Conservation (phyloP, 2,329 filamentous ascomycete genomes). For the Ceratocystis variospora region DNA sequence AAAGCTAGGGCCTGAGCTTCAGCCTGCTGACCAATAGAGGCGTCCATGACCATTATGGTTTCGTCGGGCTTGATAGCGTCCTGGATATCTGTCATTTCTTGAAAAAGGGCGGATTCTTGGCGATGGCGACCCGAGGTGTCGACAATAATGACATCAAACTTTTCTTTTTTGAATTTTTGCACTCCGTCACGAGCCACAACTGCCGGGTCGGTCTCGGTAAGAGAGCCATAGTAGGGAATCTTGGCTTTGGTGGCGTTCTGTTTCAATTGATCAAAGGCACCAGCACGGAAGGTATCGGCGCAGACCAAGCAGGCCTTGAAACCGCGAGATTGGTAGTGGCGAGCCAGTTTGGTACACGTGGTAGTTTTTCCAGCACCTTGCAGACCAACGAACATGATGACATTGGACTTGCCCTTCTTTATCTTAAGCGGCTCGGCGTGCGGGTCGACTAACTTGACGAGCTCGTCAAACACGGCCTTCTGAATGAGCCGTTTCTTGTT, state of each 20-base stretch:
- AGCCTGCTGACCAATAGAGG: constrained; percentile 90
- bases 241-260: constrained; percentile 98
- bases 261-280: constrained; percentile 96
- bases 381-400: constrained; percentile 98
- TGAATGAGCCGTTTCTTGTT: constrained; percentile 99
- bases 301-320: constrained; percentile 91
- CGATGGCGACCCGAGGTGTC: constrained; percentile 92
- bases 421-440: constrained; percentile 92
- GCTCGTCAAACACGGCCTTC: constrained; percentile 92
- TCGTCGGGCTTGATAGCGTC: constrained; percentile 74
- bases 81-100: constrained; percentile 97
- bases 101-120: constrained; percentile 88
- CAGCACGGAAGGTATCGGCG: constrained; percentile 95
- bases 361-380: constrained; percentile 98
- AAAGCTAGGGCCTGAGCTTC: constrained; percentile 92
- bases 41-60: constrained; percentile 96
- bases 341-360: constrained; percentile 89
- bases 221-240: constrained; percentile 93
- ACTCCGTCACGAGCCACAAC: constrained; percentile 91
- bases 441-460: constrained; percentile 89
- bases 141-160: constrained; percentile 96
- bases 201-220: constrained; percentile 92
- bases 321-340: constrained; percentile 85
- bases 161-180: constrained; percentile 97
- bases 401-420: constrained; percentile 88